Percentiles rank a stretch among this genome's conserved stretches.
phyloP scores from a whole-genome alignment of 805 yeast species.

The Kodamaea leandrae region DNA sequence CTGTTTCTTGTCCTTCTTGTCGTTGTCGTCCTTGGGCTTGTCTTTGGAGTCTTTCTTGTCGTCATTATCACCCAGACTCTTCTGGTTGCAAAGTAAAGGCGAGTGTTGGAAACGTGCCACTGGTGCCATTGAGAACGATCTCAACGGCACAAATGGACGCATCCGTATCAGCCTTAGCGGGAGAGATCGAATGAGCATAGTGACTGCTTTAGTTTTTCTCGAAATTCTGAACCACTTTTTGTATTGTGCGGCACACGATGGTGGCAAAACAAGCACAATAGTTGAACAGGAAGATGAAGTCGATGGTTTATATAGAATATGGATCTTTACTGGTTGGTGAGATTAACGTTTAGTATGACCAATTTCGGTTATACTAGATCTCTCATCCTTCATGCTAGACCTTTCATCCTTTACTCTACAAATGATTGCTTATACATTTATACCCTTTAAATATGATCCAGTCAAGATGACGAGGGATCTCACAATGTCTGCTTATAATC shows the following conservation, averaged over 20 bases:
- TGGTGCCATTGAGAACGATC: not conserved
- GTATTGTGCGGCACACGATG: conserved; percentile 1
- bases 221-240: not conserved
- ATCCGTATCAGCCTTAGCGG: conserved; percentile 1
- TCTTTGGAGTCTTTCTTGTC: conserved; percentile 12
- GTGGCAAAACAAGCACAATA: not conserved
- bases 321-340: no score
- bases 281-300: not conserved
- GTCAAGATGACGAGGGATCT: no score
- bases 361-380: no score
- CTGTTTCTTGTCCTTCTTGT: conserved; percentile 12
- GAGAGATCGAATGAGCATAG: conserved; percentile 3
- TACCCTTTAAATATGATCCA: no score
- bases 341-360: no score
- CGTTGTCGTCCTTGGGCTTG: conserved; percentile 11
- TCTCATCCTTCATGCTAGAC: no score
- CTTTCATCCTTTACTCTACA: no score
- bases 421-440: no score
- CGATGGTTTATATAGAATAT: no score
- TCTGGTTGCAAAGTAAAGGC: not conserved
- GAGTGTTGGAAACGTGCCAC: not conserved
- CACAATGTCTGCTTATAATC: no score
- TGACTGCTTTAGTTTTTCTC: not conserved
- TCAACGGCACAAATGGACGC: not conserved
- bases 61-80: conserved; percentile 5